A percentile compares a stretch with the other conserved stretches of the same genome.
These are phyloP conservation scores for Umbelopsis sp. DNA, from an alignment of 371 early-diverging fungal genomes.

Conservation along the genomic window DNA sequence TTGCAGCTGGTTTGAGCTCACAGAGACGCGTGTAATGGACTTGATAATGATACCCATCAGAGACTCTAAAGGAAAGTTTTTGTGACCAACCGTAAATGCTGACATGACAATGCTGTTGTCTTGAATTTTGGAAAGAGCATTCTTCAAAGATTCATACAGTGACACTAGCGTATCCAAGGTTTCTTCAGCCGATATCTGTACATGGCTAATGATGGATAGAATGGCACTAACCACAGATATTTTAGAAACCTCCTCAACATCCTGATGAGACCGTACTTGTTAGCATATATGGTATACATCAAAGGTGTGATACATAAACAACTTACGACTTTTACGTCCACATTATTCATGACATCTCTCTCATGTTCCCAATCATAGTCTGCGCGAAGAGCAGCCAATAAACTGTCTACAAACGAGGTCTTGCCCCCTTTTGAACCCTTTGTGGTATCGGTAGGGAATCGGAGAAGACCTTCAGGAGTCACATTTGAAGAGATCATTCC, in stretches of 20 bases:
- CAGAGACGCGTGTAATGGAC: conserved; percentile 48
- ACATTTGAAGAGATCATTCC: conserved; percentile 57
- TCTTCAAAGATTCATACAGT: conserved; percentile 44
- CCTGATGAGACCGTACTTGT: background rate
- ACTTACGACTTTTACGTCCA: conserved; percentile 43
- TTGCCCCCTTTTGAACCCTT: conserved; percentile 30
- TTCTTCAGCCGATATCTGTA: conserved; percentile 47
- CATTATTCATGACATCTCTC: conserved; percentile 47
- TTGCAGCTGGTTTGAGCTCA: conserved; percentile 18
- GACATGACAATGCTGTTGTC: conserved; percentile 36
- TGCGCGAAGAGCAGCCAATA: conserved; percentile 42
- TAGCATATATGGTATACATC: background rate
- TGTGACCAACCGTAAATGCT: conserved; percentile 55
- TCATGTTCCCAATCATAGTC: conserved; percentile 57
- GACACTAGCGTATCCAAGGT: conserved; percentile 39
- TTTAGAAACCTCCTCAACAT: conserved; percentile 19
- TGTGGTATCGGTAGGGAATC: conserved; percentile 42
- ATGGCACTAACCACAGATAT: conserved; percentile 53
- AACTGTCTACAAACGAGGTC: conserved; percentile 26
- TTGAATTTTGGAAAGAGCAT: conserved; percentile 25
- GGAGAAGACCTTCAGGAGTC: conserved; percentile 58
- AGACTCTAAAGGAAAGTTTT: conserved; percentile 56
- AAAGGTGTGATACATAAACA: background rate
- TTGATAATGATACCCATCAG: conserved; percentile 59
- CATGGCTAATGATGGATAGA: conserved; percentile 55